Evolutionary conservation across 768 basidiomycete species (phyloP).

Genomic region (Rhizopogon vulgaris): DNA sequence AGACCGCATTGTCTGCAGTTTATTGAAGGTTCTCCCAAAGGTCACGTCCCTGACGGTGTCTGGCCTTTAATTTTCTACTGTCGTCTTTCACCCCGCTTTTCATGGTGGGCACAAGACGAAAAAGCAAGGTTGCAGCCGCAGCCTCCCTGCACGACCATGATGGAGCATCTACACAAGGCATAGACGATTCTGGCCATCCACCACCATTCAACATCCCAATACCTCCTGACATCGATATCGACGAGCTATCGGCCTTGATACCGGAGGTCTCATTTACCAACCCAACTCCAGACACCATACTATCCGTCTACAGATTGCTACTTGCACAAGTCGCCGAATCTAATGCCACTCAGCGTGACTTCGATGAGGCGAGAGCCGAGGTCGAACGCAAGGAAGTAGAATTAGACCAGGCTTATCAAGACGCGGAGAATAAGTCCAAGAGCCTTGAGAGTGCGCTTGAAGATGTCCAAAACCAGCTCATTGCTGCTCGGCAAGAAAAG

Average conservation of each 20-base stretch:
- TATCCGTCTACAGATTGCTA: constrained; percentile 57
- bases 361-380: constrained; percentile 68
- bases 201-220: constrained; percentile 34
- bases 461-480: constrained; percentile 48
- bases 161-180: constrained; percentile 25
- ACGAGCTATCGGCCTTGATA: constrained; percentile 50
- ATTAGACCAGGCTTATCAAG: constrained; percentile 78
- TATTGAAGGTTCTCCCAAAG: not conserved
- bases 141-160: constrained; percentile 28
- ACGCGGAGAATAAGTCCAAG: constrained; percentile 56
- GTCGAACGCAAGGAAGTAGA: constrained; percentile 72
- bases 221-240: constrained; percentile 64
- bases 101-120: constrained; percentile 52
- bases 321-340: constrained; percentile 50
- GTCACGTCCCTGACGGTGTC: too few relatives aligned
- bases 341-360: constrained; percentile 51
- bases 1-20: constrained; percentile 3
- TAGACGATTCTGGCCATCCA: constrained; percentile 29
- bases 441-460: constrained; percentile 53
- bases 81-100: not conserved
- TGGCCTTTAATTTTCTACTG: too few relatives aligned
- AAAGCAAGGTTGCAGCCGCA: constrained; percentile 48
- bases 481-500: constrained; percentile 51
- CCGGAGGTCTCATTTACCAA: constrained; percentile 54
- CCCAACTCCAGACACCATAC: constrained; percentile 53